Conservation (phyloP, 192 early-diverging fungal genomes). For the Backusella luteola region DNA sequence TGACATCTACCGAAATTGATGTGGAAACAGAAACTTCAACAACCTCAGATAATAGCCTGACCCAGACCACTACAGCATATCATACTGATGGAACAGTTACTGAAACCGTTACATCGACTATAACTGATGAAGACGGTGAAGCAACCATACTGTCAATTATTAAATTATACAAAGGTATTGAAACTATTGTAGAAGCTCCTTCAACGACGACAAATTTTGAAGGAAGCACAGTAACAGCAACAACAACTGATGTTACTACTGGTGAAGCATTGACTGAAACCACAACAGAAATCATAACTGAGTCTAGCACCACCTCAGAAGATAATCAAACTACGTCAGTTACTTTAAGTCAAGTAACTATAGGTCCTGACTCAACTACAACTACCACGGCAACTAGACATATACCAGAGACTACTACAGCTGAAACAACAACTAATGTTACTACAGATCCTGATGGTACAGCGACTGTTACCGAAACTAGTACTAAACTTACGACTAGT, state of each 20-base stretch:
- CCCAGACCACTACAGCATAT: not conserved
- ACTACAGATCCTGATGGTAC: not conserved
- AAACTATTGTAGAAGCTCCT: not conserved
- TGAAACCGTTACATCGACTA: not conserved
- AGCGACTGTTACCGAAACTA: not conserved
- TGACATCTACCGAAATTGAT: not conserved
- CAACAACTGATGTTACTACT: not conserved
- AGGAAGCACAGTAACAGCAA: not conserved
- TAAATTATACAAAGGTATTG: not conserved
- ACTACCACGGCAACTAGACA: not conserved
- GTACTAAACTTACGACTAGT: not conserved
- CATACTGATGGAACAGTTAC: not conserved
- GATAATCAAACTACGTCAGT: not conserved
- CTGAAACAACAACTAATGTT: not conserved
- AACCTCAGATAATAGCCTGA: not conserved
- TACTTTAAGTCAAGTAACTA: not conserved
- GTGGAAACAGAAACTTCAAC: not conserved
- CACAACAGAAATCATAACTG: not conserved
- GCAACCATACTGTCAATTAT: not conserved
- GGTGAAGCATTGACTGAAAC: not conserved
- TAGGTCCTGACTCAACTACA: not conserved
- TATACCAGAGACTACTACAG: not conserved
- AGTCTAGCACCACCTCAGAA: not conserved
- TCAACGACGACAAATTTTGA: not conserved
- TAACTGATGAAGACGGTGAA: not conserved